A percentile compares a stretch with the other conserved stretches of the same genome.
These are phyloP conservation scores for Phytophthora megakarya DNA, from an alignment of 352 stramenopile species.

Conservation along the genomic window DNA sequence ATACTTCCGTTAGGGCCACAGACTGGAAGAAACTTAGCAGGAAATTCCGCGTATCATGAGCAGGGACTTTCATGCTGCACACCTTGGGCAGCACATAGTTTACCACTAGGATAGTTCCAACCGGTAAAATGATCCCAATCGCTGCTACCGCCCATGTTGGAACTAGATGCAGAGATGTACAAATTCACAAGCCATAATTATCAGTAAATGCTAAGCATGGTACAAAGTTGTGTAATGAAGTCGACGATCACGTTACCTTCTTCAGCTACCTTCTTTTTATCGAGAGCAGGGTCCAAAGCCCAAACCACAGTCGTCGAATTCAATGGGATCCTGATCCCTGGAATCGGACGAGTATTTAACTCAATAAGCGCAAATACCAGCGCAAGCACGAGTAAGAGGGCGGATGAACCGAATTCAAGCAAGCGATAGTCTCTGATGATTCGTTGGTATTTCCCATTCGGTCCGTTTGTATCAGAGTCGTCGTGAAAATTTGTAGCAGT, in stretches of 20 bases:
- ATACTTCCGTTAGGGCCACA: conserved; percentile 45
- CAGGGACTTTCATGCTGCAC: conserved; percentile 55
- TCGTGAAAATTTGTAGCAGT: no score
- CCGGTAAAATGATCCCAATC: conserved; percentile 41
- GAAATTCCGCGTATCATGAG: conserved; percentile 80
- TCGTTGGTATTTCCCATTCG: conserved; percentile 8
- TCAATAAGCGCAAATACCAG: conserved; percentile 57
- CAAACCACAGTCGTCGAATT: conserved; percentile 45
- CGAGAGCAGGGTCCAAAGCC: conserved; percentile 54
- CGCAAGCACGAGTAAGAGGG: conserved; percentile 52
- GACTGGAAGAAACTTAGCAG: conserved; percentile 70
- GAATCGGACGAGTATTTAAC: conserved; percentile 67
- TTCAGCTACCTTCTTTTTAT: conserved; percentile 53
- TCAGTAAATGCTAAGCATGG: no score
- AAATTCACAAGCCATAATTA: not conserved
- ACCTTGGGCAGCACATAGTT: conserved; percentile 67
- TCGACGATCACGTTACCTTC: conserved; percentile 27
- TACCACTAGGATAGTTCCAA: conserved; percentile 55
- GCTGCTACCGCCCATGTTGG: conserved; percentile 52
- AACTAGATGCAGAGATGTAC: conserved; percentile 32
- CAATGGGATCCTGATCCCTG: conserved; percentile 49
- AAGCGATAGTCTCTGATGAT: conserved; percentile 50
- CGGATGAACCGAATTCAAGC: conserved; percentile 57
- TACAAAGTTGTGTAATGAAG: no score
- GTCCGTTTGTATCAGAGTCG: no score